Base-by-base conservation (phyloP, 176 grass and related monocot species). In the Echinochloa phyllopogon region DNA sequence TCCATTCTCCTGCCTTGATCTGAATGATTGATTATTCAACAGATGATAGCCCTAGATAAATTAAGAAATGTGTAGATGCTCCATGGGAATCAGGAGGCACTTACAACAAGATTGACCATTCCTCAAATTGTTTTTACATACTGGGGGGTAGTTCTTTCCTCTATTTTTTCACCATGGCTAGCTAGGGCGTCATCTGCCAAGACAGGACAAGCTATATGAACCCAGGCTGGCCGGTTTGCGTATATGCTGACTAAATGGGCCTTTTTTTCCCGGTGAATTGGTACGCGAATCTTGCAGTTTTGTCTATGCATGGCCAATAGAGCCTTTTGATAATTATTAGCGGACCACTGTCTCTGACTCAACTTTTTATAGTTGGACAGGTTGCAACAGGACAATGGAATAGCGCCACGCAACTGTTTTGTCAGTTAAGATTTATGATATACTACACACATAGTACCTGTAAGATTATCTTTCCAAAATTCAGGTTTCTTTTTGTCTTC, bases 101-200 rank as follows among this genome's bases (percentile, higher is more conserved):
- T 81, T 81, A 53, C 10, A 75, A 75, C 78, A 74, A 65, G 60
- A 81, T 84, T 82, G 70, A 86, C 78, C 65, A 49, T 69, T 69
- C 15, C 36, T 61, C 82, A 33, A 5, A 18, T 42, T 72, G 12
- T 47, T 74, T 52, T 50, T 38, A 78, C 17, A 53, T 55, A 13
- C n/a, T 4, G 71, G 71, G 71, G 11, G 71, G 10, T 25, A 12
- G 50, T 6, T 57, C n/a, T 47, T 50, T 6, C 8, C 13, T 20
- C 43, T 17, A n/a, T 43, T 4, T 45, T 76, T 57, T 59, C 51
- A 77, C 52, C 59, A 48, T 64, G 16, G 17, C 10, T 1, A 33
- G 50, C 55, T 75, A 45, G 58, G 71, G 38, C 17, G 65, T 17
- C 9, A 47, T 47, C 66, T 73, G 18, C 57, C 9, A 20, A 47